Evolutionary conservation across 179 eudicot species (phyloP).

Genomic region (Carnegiea gigantea): DNA sequence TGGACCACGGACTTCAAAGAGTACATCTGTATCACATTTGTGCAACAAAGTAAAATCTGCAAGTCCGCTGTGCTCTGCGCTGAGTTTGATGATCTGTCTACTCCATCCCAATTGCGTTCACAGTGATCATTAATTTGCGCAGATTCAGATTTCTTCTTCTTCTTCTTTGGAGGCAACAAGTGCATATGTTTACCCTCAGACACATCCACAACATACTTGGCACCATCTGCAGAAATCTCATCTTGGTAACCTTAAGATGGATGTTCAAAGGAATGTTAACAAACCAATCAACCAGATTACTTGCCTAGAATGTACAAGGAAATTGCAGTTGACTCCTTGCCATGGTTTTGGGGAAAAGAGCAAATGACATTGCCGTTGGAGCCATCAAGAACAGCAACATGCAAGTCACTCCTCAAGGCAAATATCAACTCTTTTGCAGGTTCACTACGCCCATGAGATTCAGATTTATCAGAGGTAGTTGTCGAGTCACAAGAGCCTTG

Average conservation of each 20-base stretch:
- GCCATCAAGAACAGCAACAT: constrained; percentile 49
- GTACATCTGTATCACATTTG: constrained; percentile 49
- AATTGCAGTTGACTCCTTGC: constrained; percentile 53
- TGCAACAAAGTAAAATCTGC: constrained; percentile 63
- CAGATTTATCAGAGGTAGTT: constrained; percentile 35
- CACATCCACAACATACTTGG: constrained; percentile 40
- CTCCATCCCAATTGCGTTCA: constrained; percentile 29
- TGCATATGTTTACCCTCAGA: constrained; percentile 35
- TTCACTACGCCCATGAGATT: constrained; percentile 38
- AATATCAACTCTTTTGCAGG: constrained; percentile 46
- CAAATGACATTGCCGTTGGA: constrained; percentile 46
- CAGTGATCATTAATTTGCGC: constrained; percentile 30
- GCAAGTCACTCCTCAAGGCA: constrained; percentile 54
- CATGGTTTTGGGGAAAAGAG: constrained; percentile 39
- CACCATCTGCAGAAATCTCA: constrained; percentile 34
- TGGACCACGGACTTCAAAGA: constrained; percentile 56
- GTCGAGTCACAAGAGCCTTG: constrained; percentile 25
- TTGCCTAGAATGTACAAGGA: constrained; percentile 74
- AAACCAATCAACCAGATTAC: constrained; percentile 28
- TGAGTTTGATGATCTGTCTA: constrained; percentile 25
- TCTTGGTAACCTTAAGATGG: not conserved
- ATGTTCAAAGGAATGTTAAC: not conserved
- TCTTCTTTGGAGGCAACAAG: constrained; percentile 28
- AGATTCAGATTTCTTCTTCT: constrained; percentile 41
- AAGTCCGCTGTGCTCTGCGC: constrained; percentile 41